A percentile compares a stretch with the other conserved stretches of the same genome.
These are phyloP conservation scores for Wickerhamiella qilinensis DNA, from an alignment of 805 yeast genomes.

Conservation along the genomic window DNA sequence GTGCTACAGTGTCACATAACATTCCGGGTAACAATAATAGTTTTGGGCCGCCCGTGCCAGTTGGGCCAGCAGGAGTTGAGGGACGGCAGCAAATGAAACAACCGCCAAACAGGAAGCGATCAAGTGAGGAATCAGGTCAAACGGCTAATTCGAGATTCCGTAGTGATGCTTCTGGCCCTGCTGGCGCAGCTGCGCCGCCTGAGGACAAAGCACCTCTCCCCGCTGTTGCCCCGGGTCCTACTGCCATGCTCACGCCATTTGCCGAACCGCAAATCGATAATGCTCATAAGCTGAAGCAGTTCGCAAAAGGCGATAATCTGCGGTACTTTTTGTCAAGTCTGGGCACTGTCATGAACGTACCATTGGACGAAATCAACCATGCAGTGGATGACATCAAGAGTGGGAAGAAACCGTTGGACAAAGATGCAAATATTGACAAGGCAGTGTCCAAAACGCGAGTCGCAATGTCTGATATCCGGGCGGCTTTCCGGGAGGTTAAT, in stretches of 20 bases:
- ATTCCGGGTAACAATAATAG: no score
- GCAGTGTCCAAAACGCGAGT: constrained; percentile 10
- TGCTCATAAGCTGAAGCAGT: constrained; percentile 15
- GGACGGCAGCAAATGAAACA: no score
- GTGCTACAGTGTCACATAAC: no score
- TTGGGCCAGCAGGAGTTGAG: no score
- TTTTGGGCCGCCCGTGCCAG: no score
- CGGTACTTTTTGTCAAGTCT: constrained; percentile 20
- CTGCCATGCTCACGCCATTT: neutral
- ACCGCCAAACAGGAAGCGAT: neutral
- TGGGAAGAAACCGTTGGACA: neutral
- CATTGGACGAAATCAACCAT: constrained; percentile 17
- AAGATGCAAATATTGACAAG: neutral
- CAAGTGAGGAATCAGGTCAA: neutral
- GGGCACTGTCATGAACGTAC: constrained; percentile 21
- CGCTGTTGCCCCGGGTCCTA: neutral
- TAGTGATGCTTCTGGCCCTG: neutral
- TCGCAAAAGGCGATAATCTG: constrained; percentile 19
- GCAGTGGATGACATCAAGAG: constrained; percentile 6
- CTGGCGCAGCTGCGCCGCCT: neutral
- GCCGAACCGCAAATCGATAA: constrained; percentile 13
- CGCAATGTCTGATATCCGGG: constrained; percentile 19
- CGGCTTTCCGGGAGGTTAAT: constrained; percentile 20
- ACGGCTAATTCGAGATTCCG: neutral
- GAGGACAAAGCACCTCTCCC: no score